Evolutionary conservation across 352 stramenopile genomes (phyloP), one percentile per base, ranked within the genome.

Genomic region (Pythium dissotocum): DNA sequence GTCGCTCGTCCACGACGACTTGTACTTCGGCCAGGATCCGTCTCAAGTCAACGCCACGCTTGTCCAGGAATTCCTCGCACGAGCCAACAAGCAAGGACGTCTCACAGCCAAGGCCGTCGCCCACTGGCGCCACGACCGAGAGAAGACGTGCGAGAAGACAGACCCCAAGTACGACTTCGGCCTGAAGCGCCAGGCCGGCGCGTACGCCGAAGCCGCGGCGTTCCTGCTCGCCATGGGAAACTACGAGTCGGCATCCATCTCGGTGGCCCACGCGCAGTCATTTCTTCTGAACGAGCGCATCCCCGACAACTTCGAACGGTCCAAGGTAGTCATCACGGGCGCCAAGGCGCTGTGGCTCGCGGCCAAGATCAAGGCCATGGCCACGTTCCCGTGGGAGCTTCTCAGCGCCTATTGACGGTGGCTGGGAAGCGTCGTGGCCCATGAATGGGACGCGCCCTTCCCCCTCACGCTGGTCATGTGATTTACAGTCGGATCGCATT

Each of bases 1-100:
- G 21, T 93, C 84, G 9, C 64, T 93, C 40, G 73, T 89, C 4
- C 85, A 88, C 63, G 74, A 86, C 53, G 85, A 93, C 62, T 48
- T 65, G 26, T 79, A 67, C 63, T 80, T 80, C 35, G 65, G 76
- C 28, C 59, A 67, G 16, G 80, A 90, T 30, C 79, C 83, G 7
- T 67, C 72, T 9, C 35, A 48, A 8, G 69, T 89, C 55, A 90
- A 89, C 57, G 35, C 24, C 10, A 82, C 82, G 53, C 69, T 93
- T 61, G 71, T 79, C 9, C 26, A 65, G 1, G 61, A 70, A 21
- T 54, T 91, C 14, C 61, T 89, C 24, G 62, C 75, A 24, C 71
- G 66, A 7, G 77, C 74, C 0, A 60, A 75, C 16, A 60, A 71
- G 12, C 30, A 72, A 2, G 42, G 64, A 2, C 54, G 72, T 8